phyloP scores from a whole-genome alignment of 371 early-diverging fungal species.

The Sporodiniella umbellata region DNA sequence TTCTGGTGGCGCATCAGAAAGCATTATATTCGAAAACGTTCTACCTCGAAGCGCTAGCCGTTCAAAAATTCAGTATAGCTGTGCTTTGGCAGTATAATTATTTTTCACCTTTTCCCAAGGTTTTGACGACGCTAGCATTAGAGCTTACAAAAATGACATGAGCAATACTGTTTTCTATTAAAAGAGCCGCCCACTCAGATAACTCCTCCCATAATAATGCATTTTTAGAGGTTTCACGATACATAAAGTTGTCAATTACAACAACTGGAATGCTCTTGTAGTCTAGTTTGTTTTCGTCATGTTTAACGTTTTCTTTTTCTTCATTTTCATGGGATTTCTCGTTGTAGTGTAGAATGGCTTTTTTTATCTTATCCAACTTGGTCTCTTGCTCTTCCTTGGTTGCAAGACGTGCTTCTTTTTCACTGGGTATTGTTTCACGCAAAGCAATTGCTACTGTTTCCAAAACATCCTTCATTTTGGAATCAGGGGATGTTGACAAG shows the following conservation, averaged over 20 bases:
- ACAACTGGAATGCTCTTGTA: constrained; percentile 74
- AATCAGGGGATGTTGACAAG: constrained; percentile 55
- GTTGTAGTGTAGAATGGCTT: neutral
- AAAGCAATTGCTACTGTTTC: constrained; percentile 59
- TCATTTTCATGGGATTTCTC: neutral
- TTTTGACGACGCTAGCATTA: constrained; percentile 70
- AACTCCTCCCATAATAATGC: constrained; percentile 66
- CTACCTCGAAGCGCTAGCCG: constrained; percentile 67
- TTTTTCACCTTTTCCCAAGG: constrained; percentile 59
- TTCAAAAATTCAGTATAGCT: neutral
- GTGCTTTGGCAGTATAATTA: neutral
- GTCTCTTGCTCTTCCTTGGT: constrained; percentile 7
- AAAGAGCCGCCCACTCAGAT: constrained; percentile 73
- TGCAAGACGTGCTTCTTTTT: constrained; percentile 4
- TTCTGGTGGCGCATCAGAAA: constrained; percentile 70
- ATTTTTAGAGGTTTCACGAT: constrained; percentile 61
- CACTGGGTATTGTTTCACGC: constrained; percentile 18
- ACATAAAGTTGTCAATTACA: constrained; percentile 83
- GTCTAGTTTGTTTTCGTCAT: constrained; percentile 14
- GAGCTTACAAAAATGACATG: constrained; percentile 90
- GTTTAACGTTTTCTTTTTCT: constrained; percentile 14
- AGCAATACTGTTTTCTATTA: constrained; percentile 78
- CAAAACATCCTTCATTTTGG: constrained; percentile 59
- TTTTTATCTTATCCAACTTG: constrained; percentile 4
- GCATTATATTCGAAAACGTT: constrained; percentile 66